Evolutionary conservation across 2,329 filamentous ascomycete genomes (phyloP), one percentile per base, ranked within the genome.

Genomic region (Sordariomycetes sp.): DNA sequence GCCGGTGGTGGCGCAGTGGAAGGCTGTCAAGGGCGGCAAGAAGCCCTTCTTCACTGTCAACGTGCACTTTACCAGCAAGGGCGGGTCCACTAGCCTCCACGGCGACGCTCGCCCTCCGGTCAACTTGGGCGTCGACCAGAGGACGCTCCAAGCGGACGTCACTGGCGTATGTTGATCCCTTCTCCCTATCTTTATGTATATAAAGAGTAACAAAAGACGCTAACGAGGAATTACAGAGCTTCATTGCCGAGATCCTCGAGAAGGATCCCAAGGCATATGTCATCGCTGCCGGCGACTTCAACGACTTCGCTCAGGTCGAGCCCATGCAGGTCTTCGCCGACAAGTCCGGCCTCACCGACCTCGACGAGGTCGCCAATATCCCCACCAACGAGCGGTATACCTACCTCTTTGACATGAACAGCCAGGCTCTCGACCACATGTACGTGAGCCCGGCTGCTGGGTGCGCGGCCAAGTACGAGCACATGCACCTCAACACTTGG

Each of bases 401-500:
- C 1, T 89, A 89, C 66, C 70, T 85, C 1, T 89, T 79, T 60
- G 85, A 86, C 62, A 80, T 79, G 76, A 87, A 86, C 69, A 77
- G 79, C 59, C 81, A 89, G 72, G 77, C 84, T 64, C 73, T 89
- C 20, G 86, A 89, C 67, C 85, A 89, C 70, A 81, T 86, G 70
- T 87, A 78, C 62, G 76, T 87, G 58, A 86, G 81, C 65, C 72
- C 76, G 28, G 72, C 72, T 54, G 64, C 86, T 59, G 71, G 69
- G 28, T 65, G 65, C 32, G 65, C 67, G 3, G 69, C 74, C 17
- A 68, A 73, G 63, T 81, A 81, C 62, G 81, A 88, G 73, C 85
- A 89, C 68, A 65, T 89, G 28, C 86, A 89, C 69, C 72, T 88
- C 55, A 89, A 87, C 67, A 83, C 84, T 2, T 89, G 86, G 85